Base-by-base conservation (phyloP, 108 stramenopile species). In the Stephanodiscus triporus region DNA sequence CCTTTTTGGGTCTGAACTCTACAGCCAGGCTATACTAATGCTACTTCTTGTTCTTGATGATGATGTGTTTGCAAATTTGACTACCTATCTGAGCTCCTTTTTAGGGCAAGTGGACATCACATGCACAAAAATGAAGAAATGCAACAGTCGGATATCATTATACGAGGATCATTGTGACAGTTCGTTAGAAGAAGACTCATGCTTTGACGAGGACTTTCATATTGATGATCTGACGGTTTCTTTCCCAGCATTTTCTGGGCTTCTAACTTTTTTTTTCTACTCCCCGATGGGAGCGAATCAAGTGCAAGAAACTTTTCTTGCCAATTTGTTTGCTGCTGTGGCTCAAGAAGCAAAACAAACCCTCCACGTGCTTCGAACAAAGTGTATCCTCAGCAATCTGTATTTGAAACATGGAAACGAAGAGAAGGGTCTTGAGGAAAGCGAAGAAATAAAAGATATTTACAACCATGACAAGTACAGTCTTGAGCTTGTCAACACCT, bases 151-250 rank as follows among this genome's bases (percentile, higher is more conserved):
- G n/a, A n/a, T n/a, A n/a, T n/a, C n/a, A n/a, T n/a, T n/a, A n/a
- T n/a, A n/a, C n/a, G n/a, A n/a, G n/a, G n/a, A n/a, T n/a, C n/a
- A 61, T 38, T 4, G 22, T 61, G 22, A 22, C 36, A 61, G 34
- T 61, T 29, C 30, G 2, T 14, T 30, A 13, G 70, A 65, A n/a
- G n/a, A n/a, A 20, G 50, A 66, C 23, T 24, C 60, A 14, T 32
- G 32, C 14, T 68, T 66, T 17, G 26, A 66, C 0, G 64, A 51
- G 10, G 22, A 54, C 32, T 72, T 72, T 68, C 17, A 36, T 24
- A 66, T 67, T 51, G 71, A 72, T 68, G 71, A 72, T 68, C 54
- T 72, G 48, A 36, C 65, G 23, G 47, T 72, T 53, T 72, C 66
- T 37, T 72, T 72, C 49, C 71, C 71, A 17, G 71, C 71, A 0